These are phyloP conservation scores for Cercophora scortea DNA, from an alignment of 495 filamentous ascomycete genomes.

Conservation along the genomic window DNA sequence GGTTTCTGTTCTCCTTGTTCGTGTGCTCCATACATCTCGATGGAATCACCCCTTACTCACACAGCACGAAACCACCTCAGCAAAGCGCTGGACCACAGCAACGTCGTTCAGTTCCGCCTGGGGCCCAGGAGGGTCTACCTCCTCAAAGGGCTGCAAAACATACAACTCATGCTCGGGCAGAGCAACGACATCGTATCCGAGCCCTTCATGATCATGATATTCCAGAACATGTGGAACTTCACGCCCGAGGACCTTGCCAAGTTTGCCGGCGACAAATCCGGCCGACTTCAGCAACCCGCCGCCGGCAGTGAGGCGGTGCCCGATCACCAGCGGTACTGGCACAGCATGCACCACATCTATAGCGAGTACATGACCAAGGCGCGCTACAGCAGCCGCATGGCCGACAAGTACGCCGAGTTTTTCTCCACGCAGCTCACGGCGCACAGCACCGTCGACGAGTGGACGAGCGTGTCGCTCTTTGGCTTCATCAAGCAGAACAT, in stretches of 20 bases:
- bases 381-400: conserved; percentile 1
- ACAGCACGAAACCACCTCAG: background rate
- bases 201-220: conserved; percentile 10
- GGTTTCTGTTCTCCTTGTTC: no score
- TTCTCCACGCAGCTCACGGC: conserved; percentile 7
- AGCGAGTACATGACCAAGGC: conserved; percentile 6
- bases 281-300: conserved; percentile 1
- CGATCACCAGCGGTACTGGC: conserved; percentile 15
- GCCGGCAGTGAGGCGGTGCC: background rate
- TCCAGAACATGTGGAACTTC: conserved; percentile 5
- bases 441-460: background rate
- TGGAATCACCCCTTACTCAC: no score
- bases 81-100: background rate
- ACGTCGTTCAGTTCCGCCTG: conserved; percentile 14
- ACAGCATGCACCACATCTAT: conserved; percentile 9
- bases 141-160: conserved; percentile 12
- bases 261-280: conserved; percentile 11
- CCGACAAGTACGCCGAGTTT: conserved; percentile 5
- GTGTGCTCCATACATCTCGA: no score
- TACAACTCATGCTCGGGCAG: conserved; percentile 13
- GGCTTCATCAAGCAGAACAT: background rate
- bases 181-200: conserved; percentile 12
- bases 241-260: conserved; percentile 5
- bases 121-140: conserved; percentile 19
- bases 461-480: background rate